Evolutionary conservation across 768 basidiomycete genomes (phyloP), one percentile per base, ranked within the genome.

Genomic region (Macrocybe gigantea): DNA sequence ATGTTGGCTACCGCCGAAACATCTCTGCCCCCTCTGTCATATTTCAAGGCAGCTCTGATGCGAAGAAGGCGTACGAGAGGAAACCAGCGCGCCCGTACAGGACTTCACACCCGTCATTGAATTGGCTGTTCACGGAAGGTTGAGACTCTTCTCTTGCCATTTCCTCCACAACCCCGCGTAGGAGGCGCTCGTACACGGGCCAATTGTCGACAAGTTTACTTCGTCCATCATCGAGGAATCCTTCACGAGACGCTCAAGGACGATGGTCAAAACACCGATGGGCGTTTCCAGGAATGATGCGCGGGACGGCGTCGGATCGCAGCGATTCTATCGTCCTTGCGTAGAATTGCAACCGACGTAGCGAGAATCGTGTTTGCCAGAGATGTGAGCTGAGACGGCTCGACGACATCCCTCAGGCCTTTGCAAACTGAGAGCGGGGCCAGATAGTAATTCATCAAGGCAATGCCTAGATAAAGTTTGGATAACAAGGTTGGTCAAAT

Each of bases 21-120:
- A 22, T 22, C 22, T 22, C 22, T 22, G 22, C 22, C 22, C 22
- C 22, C 22, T 22, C 22, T 22, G 22, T 22, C 22, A 4, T 22
- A 22, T 22, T 22, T 22, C 30, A 62, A 33, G 8, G 53, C 56
- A 11, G 53, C 54, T 32, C 75, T 69, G n/a, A 82, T 63, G 32
- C 65, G 67, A 2, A 79, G 64, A 81, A 60, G 5, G 75, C 70
- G 50, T 80, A 80, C n/a, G n/a, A n/a, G 1, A 82, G 64, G 34
- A 81, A 61, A 1, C 80, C 79, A 12, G 78, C 78, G 41, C 79
- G 77, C 2, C 79, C 79, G 56, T 81, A 81, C 7, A 82, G 65
- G 5, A 80, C 70, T 53, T 82, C 80, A 52, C 76, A 79, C 11
- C 71, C 74, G 48, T 73, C 77, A 43, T 52, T 50, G 6, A 45